Evolutionary conservation across 345 rosid species (phyloP).

Genomic region (Brassica carinata): DNA sequence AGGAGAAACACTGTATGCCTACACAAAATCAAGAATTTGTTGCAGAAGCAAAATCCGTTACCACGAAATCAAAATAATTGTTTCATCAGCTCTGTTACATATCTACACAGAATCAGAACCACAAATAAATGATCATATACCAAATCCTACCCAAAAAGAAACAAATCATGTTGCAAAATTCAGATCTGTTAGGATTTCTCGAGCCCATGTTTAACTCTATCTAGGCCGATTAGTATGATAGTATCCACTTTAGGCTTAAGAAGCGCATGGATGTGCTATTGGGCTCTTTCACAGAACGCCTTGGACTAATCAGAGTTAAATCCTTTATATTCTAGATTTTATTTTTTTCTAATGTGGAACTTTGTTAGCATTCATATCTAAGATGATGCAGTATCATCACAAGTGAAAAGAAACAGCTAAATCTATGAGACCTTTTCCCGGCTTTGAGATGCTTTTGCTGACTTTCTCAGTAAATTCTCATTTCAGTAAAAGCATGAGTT

Average conservation of each 20-base stretch:
- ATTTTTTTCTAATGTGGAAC: neutral
- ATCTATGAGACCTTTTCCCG: neutral
- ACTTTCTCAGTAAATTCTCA: too few species aligned
- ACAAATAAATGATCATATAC: neutral
- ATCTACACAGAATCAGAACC: neutral
- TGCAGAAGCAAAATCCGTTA: neutral
- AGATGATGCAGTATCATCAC: neutral
- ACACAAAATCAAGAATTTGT: neutral
- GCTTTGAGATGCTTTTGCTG: neutral
- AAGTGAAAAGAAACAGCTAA: neutral
- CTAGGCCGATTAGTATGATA: neutral
- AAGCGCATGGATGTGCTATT: neutral
- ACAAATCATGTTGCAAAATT: neutral
- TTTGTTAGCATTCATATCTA: neutral
- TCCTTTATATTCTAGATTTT: too few species aligned
- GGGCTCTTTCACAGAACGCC: neutral
- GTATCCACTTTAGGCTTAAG: neutral
- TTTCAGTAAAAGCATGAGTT: too few species aligned
- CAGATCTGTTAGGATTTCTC: neutral
- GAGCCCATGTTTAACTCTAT: neutral
- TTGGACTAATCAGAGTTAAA: neutral
- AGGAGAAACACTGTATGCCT: neutral
- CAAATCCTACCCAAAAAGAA: constrained; percentile 9
- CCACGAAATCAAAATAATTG: constrained; percentile 1
- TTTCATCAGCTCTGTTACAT: neutral